These are phyloP conservation scores for Heimioporus sp. DNA, from an alignment of 768 basidiomycete species.

Conservation along the genomic window DNA sequence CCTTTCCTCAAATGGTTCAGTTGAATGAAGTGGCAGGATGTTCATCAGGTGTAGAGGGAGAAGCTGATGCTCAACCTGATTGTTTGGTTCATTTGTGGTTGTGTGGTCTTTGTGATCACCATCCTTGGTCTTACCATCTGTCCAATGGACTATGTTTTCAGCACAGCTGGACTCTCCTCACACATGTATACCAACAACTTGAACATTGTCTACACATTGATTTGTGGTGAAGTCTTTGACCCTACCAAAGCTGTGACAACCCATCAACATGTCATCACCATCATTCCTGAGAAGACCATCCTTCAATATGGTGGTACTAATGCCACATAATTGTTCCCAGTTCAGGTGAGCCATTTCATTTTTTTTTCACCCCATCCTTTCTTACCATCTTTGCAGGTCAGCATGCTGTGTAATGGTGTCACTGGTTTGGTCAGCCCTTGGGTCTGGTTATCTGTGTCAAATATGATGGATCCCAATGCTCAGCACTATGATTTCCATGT, in stretches of 20 bases:
- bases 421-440: conserved; percentile 81
- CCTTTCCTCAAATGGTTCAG: conserved; percentile 68
- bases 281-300: conserved; percentile 73
- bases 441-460: conserved; percentile 72
- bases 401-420: conserved; percentile 88
- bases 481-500: conserved; percentile 96
- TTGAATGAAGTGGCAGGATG: conserved; percentile 91
- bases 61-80: conserved; percentile 93
- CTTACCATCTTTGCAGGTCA: conserved; percentile 55
- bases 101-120: conserved; percentile 90
- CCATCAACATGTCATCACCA: conserved; percentile 65
- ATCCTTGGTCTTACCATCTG: conserved; percentile 87
- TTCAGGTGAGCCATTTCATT: conserved; percentile 61
- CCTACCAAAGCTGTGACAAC: conserved; percentile 62
- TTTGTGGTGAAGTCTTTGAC: conserved; percentile 96
- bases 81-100: conserved; percentile 93
- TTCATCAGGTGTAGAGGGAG: conserved; percentile 96
- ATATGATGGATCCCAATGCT: conserved; percentile 71
- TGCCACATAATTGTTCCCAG: conserved; percentile 83
- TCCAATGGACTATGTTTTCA: conserved; percentile 92
- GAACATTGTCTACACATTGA: conserved; percentile 74
- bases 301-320: conserved; percentile 81
- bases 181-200: conserved; percentile 65
- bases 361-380: neutral
- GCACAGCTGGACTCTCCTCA: conserved; percentile 64